Percentiles rank a stretch among this genome's conserved stretches.
Conservation (phyloP, 352 stramenopile species). For the Phytophthora melonis region DNA sequence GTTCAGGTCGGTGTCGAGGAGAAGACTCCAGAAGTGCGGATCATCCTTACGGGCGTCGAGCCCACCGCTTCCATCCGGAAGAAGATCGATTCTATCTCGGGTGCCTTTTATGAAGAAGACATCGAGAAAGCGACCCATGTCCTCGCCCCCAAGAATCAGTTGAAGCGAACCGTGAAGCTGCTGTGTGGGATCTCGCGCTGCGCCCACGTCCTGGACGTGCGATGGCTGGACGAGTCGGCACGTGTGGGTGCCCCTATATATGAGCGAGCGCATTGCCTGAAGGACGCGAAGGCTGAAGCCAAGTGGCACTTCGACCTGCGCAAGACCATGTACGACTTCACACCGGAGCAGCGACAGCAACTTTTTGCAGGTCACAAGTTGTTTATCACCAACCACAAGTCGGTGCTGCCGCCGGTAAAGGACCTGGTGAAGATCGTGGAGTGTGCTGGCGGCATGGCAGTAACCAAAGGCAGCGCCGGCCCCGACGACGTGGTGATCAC, state of each 20-base stretch:
- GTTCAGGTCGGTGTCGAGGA: slow-evolving; percentile 10
- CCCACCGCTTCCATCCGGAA: slow-evolving; percentile 48
- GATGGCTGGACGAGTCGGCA: slow-evolving; percentile 66
- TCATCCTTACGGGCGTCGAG: slow-evolving; percentile 66
- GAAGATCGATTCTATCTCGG: slow-evolving; percentile 53
- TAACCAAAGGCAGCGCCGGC: slow-evolving; percentile 37
- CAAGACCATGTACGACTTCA: slow-evolving; percentile 62
- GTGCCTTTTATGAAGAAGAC: slow-evolving; percentile 55
- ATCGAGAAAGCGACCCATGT: slow-evolving; percentile 60
- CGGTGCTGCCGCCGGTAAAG: slow-evolving; percentile 51
- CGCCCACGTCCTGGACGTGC: slow-evolving; percentile 60
- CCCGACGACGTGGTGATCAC: slow-evolving; percentile 56
- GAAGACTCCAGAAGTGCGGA: slow-evolving; percentile 35
- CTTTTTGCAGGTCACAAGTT: slow-evolving; percentile 50
- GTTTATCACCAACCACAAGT: slow-evolving; percentile 68
- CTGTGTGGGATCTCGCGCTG: slow-evolving; percentile 67
- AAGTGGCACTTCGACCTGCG: slow-evolving; percentile 62
- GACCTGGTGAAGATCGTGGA: slow-evolving; percentile 67
- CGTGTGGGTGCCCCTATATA: slow-evolving; percentile 43
- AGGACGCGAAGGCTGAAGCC: slow-evolving; percentile 49
- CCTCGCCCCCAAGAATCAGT: slow-evolving; percentile 48
- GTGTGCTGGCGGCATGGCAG: slow-evolving; percentile 51
- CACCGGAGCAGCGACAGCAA: slow-evolving; percentile 34
- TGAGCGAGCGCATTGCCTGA: slow-evolving; percentile 52
- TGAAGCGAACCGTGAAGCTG: slow-evolving; percentile 72